phyloP scores from a whole-genome alignment of 352 stramenopile species.

The Pythium folliculosum region DNA sequence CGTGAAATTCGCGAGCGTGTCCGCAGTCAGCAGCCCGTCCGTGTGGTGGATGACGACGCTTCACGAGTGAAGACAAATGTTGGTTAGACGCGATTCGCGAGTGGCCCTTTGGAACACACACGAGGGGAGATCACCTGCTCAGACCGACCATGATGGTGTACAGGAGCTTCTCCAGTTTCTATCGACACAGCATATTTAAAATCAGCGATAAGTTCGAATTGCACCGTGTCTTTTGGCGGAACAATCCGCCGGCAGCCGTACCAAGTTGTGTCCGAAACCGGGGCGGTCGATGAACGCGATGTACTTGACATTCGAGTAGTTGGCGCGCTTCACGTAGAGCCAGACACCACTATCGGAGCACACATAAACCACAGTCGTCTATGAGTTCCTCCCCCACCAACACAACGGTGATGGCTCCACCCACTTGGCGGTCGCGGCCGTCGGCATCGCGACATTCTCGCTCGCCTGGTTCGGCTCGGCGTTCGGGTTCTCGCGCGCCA shows the following conservation, averaged over 20 bases:
- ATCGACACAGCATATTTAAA: neutral
- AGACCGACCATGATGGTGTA: constrained; percentile 69
- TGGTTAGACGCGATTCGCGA: too few species aligned
- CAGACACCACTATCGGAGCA: constrained; percentile 43
- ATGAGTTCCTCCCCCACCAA: neutral
- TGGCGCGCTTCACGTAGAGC: constrained; percentile 69
- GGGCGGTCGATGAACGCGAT: constrained; percentile 63
- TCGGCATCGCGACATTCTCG: constrained; percentile 9
- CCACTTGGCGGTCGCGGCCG: constrained; percentile 8
- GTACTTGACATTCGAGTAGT: constrained; percentile 75
- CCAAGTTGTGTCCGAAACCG: constrained; percentile 42
- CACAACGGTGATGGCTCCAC: neutral
- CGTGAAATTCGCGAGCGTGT: constrained; percentile 56
- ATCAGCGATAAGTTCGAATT: neutral
- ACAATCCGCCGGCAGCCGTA: constrained; percentile 8
- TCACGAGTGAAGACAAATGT: neutral
- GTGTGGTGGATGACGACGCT: constrained; percentile 78
- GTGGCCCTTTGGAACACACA: too few species aligned
- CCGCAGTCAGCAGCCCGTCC: constrained; percentile 48
- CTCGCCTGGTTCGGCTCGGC: constrained; percentile 7
- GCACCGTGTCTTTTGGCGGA: too few species aligned
- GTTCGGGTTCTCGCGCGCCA: constrained; percentile 33
- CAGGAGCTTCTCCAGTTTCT: constrained; percentile 59
- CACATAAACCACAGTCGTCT: neutral
- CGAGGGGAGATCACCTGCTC: constrained; percentile 42